Evolutionary conservation across 805 yeast species (phyloP).

Genomic region (Metschnikowia shivogae): DNA sequence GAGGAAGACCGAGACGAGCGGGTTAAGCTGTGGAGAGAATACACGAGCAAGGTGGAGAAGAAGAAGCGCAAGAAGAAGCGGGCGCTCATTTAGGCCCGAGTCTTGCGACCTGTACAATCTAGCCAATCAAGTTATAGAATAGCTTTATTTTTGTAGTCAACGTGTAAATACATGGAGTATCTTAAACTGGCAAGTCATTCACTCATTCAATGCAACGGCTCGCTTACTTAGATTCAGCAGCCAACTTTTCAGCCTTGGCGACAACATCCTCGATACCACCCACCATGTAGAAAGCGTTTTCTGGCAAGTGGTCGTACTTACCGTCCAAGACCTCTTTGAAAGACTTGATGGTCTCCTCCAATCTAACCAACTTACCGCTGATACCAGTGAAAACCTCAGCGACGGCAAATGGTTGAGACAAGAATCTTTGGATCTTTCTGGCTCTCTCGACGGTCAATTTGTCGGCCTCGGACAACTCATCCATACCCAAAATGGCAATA

Average conservation of each 20-base stretch:
- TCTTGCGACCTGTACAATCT: background rate
- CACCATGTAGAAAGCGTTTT: constrained; percentile 99
- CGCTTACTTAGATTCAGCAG: constrained; percentile 77
- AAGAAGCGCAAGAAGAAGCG: constrained; percentile 44
- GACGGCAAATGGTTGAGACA: constrained; percentile 99
- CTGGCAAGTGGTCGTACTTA: constrained; percentile 98
- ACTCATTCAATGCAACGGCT: constrained; percentile 21
- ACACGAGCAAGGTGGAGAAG: constrained; percentile 39
- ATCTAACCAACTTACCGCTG: constrained; percentile 94
- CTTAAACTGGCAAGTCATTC: constrained; percentile 20
- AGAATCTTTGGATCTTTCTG: constrained; percentile 99
- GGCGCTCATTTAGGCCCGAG: constrained; percentile 14
- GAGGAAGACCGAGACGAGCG: constrained; percentile 56
- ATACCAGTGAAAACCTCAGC: constrained; percentile 99
- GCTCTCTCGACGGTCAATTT: constrained; percentile 99
- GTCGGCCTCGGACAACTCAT: constrained; percentile 97
- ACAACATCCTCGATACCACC: constrained; percentile 99
- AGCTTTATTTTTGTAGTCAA: constrained; percentile 16
- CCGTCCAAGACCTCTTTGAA: constrained; percentile 97
- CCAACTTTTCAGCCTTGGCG: constrained; percentile 98
- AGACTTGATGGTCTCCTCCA: constrained; percentile 89
- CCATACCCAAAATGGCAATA: constrained; percentile 99
- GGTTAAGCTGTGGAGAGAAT: constrained; percentile 58
- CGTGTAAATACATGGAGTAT: constrained; percentile 16
- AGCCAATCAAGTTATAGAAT: constrained; percentile 12